Conservation (phyloP, 2,329 filamentous ascomycete genomes). For the Colletotrichum phormii region DNA sequence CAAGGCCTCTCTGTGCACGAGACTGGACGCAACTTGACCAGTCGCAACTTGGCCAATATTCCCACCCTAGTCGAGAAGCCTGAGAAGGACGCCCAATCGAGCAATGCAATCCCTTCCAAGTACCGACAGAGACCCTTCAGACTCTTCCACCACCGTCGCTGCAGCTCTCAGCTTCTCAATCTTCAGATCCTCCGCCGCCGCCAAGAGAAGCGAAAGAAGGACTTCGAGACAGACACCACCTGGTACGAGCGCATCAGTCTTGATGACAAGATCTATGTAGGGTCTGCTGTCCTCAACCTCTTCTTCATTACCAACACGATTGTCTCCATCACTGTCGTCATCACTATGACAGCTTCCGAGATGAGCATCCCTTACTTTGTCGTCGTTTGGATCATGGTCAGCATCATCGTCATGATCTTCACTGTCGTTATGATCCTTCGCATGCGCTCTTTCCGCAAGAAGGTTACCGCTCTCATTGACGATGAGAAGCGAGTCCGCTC, state of each 20-base stretch:
- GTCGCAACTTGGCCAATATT: neutral
- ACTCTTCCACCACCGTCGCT: neutral
- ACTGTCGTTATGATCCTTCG: neutral
- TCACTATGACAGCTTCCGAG: neutral
- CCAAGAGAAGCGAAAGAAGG: neutral
- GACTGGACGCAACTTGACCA: neutral
- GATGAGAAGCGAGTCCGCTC: constrained; percentile 18
- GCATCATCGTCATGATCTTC: constrained; percentile 11
- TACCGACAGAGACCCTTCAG: neutral
- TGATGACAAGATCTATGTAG: constrained; percentile 11
- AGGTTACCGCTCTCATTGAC: neutral
- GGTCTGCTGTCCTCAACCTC: neutral
- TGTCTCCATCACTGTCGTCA: neutral
- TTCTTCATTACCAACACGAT: constrained; percentile 12
- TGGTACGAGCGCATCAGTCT: constrained; percentile 28
- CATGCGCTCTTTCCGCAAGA: constrained; percentile 23
- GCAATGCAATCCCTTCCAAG: neutral
- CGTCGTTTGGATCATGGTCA: constrained; percentile 21
- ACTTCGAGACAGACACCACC: neutral
- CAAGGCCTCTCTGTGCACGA: neutral
- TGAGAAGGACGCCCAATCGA: neutral
- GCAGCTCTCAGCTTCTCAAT: neutral
- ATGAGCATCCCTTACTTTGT: neutral
- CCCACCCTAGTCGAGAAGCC: constrained; percentile 15
- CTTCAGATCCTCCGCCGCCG: neutral